A percentile compares a stretch with the other conserved stretches of the same genome.
These are phyloP conservation scores for Cladosporium colombiae DNA, from an alignment of 2,329 filamentous ascomycete species.

Conservation along the genomic window DNA sequence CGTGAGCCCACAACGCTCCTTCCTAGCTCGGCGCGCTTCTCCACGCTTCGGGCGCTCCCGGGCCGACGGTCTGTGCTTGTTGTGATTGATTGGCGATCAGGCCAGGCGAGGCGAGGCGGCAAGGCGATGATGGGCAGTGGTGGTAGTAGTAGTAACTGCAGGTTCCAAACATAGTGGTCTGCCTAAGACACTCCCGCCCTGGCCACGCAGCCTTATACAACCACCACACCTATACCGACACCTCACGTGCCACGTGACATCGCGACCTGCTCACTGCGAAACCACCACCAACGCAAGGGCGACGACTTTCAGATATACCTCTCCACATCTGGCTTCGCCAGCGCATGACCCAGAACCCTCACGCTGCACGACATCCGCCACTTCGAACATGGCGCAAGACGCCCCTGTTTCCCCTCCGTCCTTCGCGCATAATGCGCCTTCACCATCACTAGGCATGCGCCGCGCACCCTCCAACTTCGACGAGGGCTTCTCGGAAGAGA, in stretches of 20 bases:
- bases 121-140: neutral
- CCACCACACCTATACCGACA: neutral
- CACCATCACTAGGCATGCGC: conserved; percentile 26
- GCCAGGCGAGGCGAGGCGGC: neutral
- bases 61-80: neutral
- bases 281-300: conserved; percentile 2
- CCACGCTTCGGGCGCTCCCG: neutral
- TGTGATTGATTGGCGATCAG: conserved; percentile 9
- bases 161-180: conserved; percentile 5
- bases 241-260: conserved; percentile 11
- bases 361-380: conserved; percentile 19
- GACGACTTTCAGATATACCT: neutral
- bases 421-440: conserved; percentile 10
- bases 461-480: conserved; percentile 52
- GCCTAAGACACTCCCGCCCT: neutral
- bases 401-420: conserved; percentile 10
- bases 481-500: conserved; percentile 82
- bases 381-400: conserved; percentile 11
- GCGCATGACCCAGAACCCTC: conserved; percentile 15
- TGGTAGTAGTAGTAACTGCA: conserved; percentile 2
- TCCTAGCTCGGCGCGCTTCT: conserved; percentile 1
- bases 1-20: neutral
- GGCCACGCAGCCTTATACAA: neutral
- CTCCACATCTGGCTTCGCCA: neutral
- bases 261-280: neutral